Conservation (phyloP, 2,329 filamentous ascomycete species). For the Aspergillus neoniger region DNA sequence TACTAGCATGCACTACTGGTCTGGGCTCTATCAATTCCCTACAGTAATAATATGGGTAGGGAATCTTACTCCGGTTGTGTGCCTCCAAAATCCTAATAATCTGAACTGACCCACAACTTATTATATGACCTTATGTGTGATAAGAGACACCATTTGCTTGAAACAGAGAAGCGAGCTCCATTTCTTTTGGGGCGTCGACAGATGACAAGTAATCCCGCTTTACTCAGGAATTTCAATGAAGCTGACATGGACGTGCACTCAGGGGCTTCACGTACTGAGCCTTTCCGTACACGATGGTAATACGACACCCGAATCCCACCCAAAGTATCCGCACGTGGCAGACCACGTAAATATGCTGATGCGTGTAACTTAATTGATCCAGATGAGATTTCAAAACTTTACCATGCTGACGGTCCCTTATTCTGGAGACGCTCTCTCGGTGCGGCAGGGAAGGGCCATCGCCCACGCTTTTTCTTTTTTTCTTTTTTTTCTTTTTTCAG, state of each 20-base stretch:
- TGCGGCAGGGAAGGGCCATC: neutral
- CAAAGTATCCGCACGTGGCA: constrained; percentile 17
- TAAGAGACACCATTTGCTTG: neutral
- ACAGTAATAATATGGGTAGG: neutral
- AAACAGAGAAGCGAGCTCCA: neutral
- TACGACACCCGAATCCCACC: constrained; percentile 8
- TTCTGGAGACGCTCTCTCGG: neutral
- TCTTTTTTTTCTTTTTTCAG: neutral
- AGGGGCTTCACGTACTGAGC: neutral
- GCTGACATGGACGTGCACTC: constrained; percentile 1
- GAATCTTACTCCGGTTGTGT: neutral
- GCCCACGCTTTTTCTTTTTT: too few species aligned
- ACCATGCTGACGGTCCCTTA: constrained; percentile 1
- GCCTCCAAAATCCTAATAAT: neutral
- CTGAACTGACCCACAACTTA: neutral
- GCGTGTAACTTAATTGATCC: constrained; percentile 24
- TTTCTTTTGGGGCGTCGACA: neutral
- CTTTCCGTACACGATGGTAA: neutral
- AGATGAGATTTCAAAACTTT: constrained; percentile 3
- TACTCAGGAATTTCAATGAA: neutral
- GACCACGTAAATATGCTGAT: constrained; percentile 1
- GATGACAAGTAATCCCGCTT: too few species aligned
- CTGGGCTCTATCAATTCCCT: neutral
- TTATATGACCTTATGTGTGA: neutral
- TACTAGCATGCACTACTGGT: neutral